phyloP scores from a whole-genome alignment of 2,329 filamentous ascomycete species.

The Claviceps maximensis region DNA sequence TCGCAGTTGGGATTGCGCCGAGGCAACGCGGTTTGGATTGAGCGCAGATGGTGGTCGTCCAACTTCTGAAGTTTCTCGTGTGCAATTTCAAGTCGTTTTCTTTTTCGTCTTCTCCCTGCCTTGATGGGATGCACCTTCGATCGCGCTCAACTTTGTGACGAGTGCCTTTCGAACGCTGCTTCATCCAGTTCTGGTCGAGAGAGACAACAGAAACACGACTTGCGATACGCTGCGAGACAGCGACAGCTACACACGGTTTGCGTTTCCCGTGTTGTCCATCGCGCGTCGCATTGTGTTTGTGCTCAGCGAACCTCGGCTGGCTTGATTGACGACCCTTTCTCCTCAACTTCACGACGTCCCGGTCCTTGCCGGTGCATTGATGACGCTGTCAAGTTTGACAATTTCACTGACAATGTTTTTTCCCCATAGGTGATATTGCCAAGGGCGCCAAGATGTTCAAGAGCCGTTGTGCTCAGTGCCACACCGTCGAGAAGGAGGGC shows the following conservation, averaged over 20 bases:
- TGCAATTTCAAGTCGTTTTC: neutral
- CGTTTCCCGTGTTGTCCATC: neutral
- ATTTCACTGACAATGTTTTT: neutral
- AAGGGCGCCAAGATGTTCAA: slow-evolving; percentile 99
- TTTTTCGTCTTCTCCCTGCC: neutral
- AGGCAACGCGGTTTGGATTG: slow-evolving; percentile 4
- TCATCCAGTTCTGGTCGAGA: neutral
- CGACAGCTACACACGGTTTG: neutral
- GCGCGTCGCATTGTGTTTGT: neutral
- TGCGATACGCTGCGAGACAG: neutral
- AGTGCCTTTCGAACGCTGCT: neutral
- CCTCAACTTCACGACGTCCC: no score
- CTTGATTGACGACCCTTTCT: no score
- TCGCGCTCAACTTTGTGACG: neutral
- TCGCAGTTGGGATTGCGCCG: slow-evolving; percentile 11
- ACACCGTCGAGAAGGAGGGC: slow-evolving; percentile 82
- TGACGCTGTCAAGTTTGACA: no score
- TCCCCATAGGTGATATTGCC: slow-evolving; percentile 67
- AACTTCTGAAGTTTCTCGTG: neutral
- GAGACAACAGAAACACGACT: neutral
- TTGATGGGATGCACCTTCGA: neutral
- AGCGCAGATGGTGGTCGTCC: neutral
- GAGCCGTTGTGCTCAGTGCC: slow-evolving; percentile 97
- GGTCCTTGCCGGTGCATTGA: no score
- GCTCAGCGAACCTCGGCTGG: neutral